Evolutionary conservation across 257 asterid genomes (phyloP), one percentile per base, ranked within the genome.

Genomic region (Agastache rugosa): DNA sequence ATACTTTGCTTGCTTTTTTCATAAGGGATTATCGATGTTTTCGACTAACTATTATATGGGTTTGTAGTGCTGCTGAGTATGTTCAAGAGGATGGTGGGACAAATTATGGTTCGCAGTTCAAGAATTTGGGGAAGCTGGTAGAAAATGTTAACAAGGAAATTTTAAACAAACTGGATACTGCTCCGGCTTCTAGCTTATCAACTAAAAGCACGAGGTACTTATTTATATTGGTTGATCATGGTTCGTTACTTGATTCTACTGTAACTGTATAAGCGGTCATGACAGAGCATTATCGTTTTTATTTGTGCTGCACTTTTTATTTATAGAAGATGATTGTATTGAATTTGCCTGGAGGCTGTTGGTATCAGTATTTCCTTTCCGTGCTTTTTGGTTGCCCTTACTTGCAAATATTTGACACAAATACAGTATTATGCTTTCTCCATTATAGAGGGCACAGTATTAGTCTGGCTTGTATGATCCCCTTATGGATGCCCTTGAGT

Each of bases 101-200:
- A 16, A 85, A 83, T 55, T 90, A 85, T 65, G 74, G 72, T 47
- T 60, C 89, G 2, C 93, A 89, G 78, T 92, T 79, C 84, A 92
- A 92, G 83, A 82, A 86, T 75, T 75, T 92, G 78, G 89, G 90
- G 39, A 90, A 85, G 76, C 87, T 90, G 77, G 87, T 87, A 8
- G 82, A 75, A 6, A 76, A 64, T 23, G 75, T 90, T 56, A 82
- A 88, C 55, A 70, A 77, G 53, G 82, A 80, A 15, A 58, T 92
- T 22, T 60, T 88, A 25, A 61, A 58, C 51, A 88, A 85, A 77
- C 58, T 86, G 72, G 29, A 50, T 59, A 85, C 71, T 63, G 74
- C 86, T 71, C 56, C 88, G 0, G 63, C 79, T 10, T 69, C 83
- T 19, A 61, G 73, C 47, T 67, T 86, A 3, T 72, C 87, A 2